Evolutionary conservation across 805 yeast genomes (phyloP), one percentile per base, ranked within the genome.

Genomic region (Maudiozyma turicensis): DNA sequence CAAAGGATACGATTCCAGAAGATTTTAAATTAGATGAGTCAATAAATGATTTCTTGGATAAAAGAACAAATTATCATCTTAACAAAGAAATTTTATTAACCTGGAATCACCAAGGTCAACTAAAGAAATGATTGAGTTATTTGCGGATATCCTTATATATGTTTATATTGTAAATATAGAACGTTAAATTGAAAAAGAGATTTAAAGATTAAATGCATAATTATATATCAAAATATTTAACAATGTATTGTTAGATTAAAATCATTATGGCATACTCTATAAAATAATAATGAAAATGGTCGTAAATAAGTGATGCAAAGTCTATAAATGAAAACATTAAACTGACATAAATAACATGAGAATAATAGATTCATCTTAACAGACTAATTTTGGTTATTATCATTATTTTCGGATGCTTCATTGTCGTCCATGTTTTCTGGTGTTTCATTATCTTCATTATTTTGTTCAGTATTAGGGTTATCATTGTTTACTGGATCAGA

Each of bases 31-130:
- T 69, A 61, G 50, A 64, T 66, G 31, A 48, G 10, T 75, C 79
- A 55, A 63, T 80, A 11, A 54, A 58, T 13, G 59, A 61, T n/a
- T 80, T 76, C 58, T 60, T 68, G 44, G 52, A 52, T 2, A 69
- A 68, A 40, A 64, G 82, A 44, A 67, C 67, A 20, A 52, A 63
- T 31, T 78, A 67, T 56, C 76, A 79, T 58, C 43, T 72, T 43
- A 61, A 73, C 38, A 68, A 68, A 45, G 81, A 77, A 56, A 71
- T 76, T 55, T 56, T 75, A 44, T 68, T 67, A 38, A 68, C 82
- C 30, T 68, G 81, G 69, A 57, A 56, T 29, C 44, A 47, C 6
- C 64, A 62, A 46, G 64, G 59, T 29, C 32, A 44, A 30, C 42
- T 60, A 43, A 49, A 47, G 41, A 49, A 52, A 29, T 47, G 43